Evolutionary conservation across 208 protist genomes (phyloP), one percentile per base, ranked within the genome.

Genomic region (Crithidia brevicula): DNA sequence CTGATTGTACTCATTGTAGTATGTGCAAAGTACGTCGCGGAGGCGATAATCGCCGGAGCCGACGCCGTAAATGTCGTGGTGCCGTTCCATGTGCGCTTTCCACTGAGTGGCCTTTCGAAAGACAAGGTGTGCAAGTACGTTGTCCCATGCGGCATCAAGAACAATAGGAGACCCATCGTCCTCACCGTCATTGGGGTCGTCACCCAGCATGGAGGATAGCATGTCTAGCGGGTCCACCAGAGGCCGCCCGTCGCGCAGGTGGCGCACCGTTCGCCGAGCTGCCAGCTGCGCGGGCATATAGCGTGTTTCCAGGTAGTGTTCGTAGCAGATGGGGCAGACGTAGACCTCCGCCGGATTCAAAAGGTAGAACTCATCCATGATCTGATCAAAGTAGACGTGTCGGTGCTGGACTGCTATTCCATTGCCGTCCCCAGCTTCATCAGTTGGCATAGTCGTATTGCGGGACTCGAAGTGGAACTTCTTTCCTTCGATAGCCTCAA

Each of bases 371-470:
- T 91, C 77, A 33, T 91, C 86, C 40, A 93, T 92, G 49, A 96
- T 94, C 60, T 93, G 79, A 20, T 96, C 86, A 81, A 94, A 94
- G 67, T 85, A 92, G 7, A 88, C 79, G 60, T 96, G 86, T 1
- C 82, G 77, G 59, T 96, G 85, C 27, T 74, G 52, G 27, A 94
- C 59, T 23, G 64, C 34, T n/a, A 80, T 23, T n/a, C 67, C 78
- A 4, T 67, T 68, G 20, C 36, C 46, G 2, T 66, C 54, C 0
- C 23, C 63, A n/a, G 47, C 52, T 4, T 56, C 61, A 20, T 81
- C 67, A 0, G 50, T 18, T 13, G 30, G 33, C 43, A 83, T 38
- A 43, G 79, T 25, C 9, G 52, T 58, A 50, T 88, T 73, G 22
- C 47, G 52, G 9, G 63, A 75, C 64, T 88, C 76, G 70, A 94